A percentile compares a stretch with the other conserved stretches of the same genome.
Evolutionary conservation across 495 filamentous ascomycete species (phyloP).

Genomic region (Hypoxylon subgilvum): DNA sequence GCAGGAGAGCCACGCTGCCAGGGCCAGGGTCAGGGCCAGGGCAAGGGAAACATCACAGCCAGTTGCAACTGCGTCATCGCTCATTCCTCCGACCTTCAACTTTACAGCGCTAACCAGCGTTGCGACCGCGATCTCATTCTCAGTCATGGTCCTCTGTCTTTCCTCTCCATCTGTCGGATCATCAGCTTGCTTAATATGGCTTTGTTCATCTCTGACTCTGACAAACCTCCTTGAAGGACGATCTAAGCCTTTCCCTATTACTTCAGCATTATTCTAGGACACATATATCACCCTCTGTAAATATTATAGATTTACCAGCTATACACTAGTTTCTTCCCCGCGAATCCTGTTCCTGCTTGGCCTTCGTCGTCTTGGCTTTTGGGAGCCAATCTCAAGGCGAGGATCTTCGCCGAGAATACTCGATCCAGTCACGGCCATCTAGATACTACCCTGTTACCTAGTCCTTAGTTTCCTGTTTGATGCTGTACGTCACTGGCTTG

Average conservation of each 20-base stretch:
- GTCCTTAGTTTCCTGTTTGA: slow-evolving; percentile 6
- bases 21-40: too few relatives aligned
- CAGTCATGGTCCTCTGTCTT: background rate
- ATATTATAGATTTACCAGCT: background rate
- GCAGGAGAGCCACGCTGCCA: too few relatives aligned
- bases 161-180: background rate
- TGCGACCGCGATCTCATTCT: slow-evolving; percentile 5
- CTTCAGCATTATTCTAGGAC: slow-evolving; percentile 20
- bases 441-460: slow-evolving; percentile 12
- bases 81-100: slow-evolving; percentile 18
- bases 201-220: background rate
- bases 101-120: slow-evolving; percentile 9
- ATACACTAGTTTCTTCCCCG: slow-evolving; percentile 8
- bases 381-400: slow-evolving; percentile 13
- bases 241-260: slow-evolving; percentile 16
- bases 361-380: slow-evolving; percentile 1
- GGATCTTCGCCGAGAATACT: slow-evolving; percentile 12
- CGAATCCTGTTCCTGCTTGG: slow-evolving; percentile 17
- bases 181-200: slow-evolving; percentile 9
- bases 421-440: slow-evolving; percentile 7
- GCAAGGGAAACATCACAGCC: too few relatives aligned
- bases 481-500: slow-evolving; percentile 9
- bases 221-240: slow-evolving; percentile 24
- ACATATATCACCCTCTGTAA: slow-evolving; percentile 1
- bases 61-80: slow-evolving; percentile 34